Conservation (phyloP, 768 basidiomycete species). For the Clathrus columnatus region DNA sequence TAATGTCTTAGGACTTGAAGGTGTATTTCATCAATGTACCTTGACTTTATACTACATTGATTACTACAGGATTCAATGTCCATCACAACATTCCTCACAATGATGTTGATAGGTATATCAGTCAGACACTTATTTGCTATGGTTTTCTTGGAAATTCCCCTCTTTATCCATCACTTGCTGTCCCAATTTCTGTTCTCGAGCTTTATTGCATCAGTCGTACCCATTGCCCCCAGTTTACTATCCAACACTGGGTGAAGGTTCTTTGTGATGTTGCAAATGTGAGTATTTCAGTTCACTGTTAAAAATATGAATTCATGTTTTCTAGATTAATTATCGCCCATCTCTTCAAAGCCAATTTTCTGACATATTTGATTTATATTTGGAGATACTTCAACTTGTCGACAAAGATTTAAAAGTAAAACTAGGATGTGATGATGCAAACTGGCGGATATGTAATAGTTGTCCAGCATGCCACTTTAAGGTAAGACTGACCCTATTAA, state of each 20-base stretch:
- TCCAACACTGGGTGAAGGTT: too few species aligned
- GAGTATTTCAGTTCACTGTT: background rate
- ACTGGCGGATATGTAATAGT: conserved; percentile 20
- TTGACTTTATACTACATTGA: too few species aligned
- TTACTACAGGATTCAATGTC: too few species aligned
- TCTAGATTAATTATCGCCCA: conserved; percentile 21
- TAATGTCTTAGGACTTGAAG: too few species aligned
- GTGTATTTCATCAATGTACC: too few species aligned
- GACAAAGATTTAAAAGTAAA: conserved; percentile 10
- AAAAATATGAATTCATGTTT: background rate
- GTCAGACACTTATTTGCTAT: background rate
- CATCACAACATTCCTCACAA: too few species aligned
- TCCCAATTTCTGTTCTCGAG: background rate
- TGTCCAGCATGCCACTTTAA: conserved; percentile 23
- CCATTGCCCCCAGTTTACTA: conserved; percentile 10
- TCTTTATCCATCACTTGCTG: background rate
- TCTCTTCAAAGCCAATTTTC: conserved; percentile 20
- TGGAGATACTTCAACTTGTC: conserved; percentile 16
- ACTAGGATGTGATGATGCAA: conserved; percentile 13
- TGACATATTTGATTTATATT: conserved; percentile 20
- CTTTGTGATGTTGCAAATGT: conserved; percentile 21
- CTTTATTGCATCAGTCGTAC: background rate
- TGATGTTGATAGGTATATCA: background rate
- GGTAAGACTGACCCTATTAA: background rate
- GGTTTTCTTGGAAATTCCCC: background rate